Conservation (phyloP, 345 rosid genomes). For the Bruguiera sexangula region DNA sequence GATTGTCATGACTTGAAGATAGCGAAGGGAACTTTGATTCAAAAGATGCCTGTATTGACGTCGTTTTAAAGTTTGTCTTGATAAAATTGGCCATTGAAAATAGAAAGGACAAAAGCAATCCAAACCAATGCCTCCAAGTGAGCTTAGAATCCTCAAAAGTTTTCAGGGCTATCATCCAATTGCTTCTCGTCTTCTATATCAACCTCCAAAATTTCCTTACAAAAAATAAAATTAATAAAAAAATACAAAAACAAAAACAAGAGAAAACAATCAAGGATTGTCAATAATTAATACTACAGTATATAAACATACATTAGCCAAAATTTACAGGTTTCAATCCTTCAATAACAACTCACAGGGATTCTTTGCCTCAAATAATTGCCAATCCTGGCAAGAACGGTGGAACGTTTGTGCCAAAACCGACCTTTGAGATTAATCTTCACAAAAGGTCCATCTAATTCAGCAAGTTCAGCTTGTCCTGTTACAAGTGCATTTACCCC, state of each 20-base stretch:
- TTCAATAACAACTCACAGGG: slow-evolving; percentile 47
- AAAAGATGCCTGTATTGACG: no score
- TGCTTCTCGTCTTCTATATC: slow-evolving; percentile 87
- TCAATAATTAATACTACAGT: neutral
- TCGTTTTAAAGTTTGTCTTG: no score
- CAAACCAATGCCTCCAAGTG: no score
- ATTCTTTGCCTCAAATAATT: slow-evolving; percentile 90
- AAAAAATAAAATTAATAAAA: neutral
- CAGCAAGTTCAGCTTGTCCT: slow-evolving; percentile 75
- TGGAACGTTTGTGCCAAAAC: slow-evolving; percentile 87
- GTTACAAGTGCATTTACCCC: neutral
- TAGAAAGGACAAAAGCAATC: no score
- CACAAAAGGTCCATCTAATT: slow-evolving; percentile 90
- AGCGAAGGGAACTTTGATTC: no score
- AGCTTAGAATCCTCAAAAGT: slow-evolving; percentile 38
- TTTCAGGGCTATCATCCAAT: slow-evolving; percentile 87
- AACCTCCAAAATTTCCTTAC: slow-evolving; percentile 80
- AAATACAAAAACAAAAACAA: neutral
- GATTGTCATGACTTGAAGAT: no score
- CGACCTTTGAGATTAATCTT: slow-evolving; percentile 77
- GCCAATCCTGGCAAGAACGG: slow-evolving; percentile 71
- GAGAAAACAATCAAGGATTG: neutral
- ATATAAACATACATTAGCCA: neutral
- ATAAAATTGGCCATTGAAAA: no score
- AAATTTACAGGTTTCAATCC: neutral